These are phyloP conservation scores for Phlyctochytrium planicorne DNA, from an alignment of 192 early-diverging fungal species.

Conservation along the genomic window DNA sequence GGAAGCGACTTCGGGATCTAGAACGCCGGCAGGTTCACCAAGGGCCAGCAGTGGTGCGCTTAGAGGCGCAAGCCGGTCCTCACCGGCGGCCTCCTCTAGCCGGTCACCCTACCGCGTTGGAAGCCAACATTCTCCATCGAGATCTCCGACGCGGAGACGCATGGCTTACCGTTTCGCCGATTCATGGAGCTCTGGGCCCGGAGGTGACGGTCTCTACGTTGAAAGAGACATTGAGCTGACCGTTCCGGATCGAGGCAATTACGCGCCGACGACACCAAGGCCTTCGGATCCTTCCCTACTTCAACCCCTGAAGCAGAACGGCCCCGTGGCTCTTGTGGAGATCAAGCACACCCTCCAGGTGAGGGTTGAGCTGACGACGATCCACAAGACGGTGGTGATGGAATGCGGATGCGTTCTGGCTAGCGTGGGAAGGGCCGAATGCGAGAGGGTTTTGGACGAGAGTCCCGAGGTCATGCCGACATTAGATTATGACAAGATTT, in stretches of 20 bases:
- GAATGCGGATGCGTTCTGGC: conserved; percentile 45
- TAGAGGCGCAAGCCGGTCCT: too few relatives aligned
- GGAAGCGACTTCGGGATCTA: background rate
- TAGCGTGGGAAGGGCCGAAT: conserved; percentile 40
- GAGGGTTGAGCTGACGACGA: conserved; percentile 40
- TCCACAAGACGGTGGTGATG: conserved; percentile 41
- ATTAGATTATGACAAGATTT: conserved; percentile 53
- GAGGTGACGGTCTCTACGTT: conserved; percentile 50
- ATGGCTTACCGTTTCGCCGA: conserved; percentile 16
- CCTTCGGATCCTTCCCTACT: conserved; percentile 16
- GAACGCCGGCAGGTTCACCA: background rate
- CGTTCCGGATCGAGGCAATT: conserved; percentile 36
- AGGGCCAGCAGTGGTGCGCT: too few relatives aligned
- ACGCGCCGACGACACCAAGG: conserved; percentile 40
- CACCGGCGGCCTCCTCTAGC: background rate
- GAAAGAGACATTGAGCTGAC: conserved; percentile 33
- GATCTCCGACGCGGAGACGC: background rate
- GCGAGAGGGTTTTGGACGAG: conserved; percentile 34
- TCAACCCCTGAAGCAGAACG: conserved; percentile 13
- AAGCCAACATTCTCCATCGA: too few relatives aligned
- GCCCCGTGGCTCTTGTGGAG: conserved; percentile 33
- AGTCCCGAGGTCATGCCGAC: conserved; percentile 42
- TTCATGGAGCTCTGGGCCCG: conserved; percentile 29
- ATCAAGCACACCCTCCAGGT: conserved; percentile 49
- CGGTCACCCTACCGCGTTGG: conserved; percentile 1